These are phyloP conservation scores for Myxozyma neotropica DNA, from an alignment of 805 yeast species.

Conservation along the genomic window DNA sequence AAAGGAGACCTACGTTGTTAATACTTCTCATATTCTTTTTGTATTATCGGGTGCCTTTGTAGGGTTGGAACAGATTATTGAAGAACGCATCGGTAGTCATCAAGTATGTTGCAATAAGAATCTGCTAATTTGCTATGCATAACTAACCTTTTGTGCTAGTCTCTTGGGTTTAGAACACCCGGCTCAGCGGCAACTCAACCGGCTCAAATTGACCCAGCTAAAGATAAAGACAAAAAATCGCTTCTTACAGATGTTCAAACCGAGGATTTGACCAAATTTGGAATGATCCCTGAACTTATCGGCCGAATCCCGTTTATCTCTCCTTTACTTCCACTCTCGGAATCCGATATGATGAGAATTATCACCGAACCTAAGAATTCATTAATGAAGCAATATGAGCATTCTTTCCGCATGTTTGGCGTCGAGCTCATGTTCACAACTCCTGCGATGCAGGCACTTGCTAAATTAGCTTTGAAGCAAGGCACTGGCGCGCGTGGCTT, in stretches of 20 bases:
- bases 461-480: slow-evolving; percentile 52
- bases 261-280: slow-evolving; percentile 54
- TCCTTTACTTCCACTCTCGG: slow-evolving; percentile 51
- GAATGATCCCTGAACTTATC: slow-evolving; percentile 61
- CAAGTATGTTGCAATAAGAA: slow-evolving; percentile 35
- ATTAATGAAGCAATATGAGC: slow-evolving; percentile 55
- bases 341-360: slow-evolving; percentile 52
- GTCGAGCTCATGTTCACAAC: slow-evolving; percentile 54
- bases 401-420: slow-evolving; percentile 56
- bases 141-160: slow-evolving; percentile 5
- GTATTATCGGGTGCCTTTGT: slow-evolving; percentile 66
- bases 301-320: slow-evolving; percentile 62
- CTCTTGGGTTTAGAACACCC: slow-evolving; percentile 24
- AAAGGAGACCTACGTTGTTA: slow-evolving; percentile 51
- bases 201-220: neutral
- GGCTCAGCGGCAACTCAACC: neutral
- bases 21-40: slow-evolving; percentile 59
- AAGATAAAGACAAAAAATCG: slow-evolving; percentile 18
- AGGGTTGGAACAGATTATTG: slow-evolving; percentile 55
- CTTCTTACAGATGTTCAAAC: slow-evolving; percentile 52
- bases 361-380: slow-evolving; percentile 61
- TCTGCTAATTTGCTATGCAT: slow-evolving; percentile 24
- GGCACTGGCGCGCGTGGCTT: slow-evolving; percentile 67
- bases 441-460: slow-evolving; percentile 53
- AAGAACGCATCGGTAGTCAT: slow-evolving; percentile 41